Conservation (phyloP, 768 basidiomycete species). For the Paxillus involutus region DNA sequence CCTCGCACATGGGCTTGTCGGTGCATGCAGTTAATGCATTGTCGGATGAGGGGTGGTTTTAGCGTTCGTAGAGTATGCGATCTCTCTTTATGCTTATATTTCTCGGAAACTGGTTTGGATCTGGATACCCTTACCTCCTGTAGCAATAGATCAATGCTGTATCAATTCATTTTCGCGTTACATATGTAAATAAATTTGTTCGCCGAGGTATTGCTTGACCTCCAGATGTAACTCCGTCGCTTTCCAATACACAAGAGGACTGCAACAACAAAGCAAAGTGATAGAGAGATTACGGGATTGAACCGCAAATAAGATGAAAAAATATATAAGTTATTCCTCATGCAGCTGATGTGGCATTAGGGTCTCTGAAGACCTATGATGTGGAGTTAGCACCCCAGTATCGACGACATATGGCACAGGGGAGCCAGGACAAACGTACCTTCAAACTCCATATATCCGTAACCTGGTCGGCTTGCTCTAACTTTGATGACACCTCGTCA, state of each 20-base stretch:
- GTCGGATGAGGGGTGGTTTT: not conserved
- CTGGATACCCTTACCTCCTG: slow-evolving; percentile 11
- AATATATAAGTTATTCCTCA: slow-evolving; percentile 26
- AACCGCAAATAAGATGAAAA: slow-evolving; percentile 9
- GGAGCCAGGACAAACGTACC: slow-evolving; percentile 38
- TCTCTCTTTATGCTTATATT: not conserved
- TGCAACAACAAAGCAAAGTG: slow-evolving; percentile 5
- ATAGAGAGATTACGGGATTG: slow-evolving; percentile 5
- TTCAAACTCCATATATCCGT: slow-evolving; percentile 78
- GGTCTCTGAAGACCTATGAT: slow-evolving; percentile 46
- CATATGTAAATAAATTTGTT: slow-evolving; percentile 4
- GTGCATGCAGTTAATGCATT: not conserved
- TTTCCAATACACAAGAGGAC: not conserved
- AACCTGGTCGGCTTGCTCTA: slow-evolving; percentile 45
- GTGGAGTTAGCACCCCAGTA: not conserved
- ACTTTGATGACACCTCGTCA: slow-evolving; percentile 32
- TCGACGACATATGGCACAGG: not conserved
- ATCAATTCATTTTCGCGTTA: slow-evolving; percentile 17
- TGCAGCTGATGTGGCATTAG: slow-evolving; percentile 29
- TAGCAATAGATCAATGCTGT: slow-evolving; percentile 24
- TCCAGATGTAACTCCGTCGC: not conserved
- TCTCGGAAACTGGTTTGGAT: slow-evolving; percentile 2
- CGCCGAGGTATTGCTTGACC: not conserved
- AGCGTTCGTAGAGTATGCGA: not conserved
- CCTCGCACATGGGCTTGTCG: not conserved